Evolutionary conservation across 1,139 yeast genomes (phyloP), one percentile per base, ranked within the genome.

Genomic region (Pichia terricola): DNA sequence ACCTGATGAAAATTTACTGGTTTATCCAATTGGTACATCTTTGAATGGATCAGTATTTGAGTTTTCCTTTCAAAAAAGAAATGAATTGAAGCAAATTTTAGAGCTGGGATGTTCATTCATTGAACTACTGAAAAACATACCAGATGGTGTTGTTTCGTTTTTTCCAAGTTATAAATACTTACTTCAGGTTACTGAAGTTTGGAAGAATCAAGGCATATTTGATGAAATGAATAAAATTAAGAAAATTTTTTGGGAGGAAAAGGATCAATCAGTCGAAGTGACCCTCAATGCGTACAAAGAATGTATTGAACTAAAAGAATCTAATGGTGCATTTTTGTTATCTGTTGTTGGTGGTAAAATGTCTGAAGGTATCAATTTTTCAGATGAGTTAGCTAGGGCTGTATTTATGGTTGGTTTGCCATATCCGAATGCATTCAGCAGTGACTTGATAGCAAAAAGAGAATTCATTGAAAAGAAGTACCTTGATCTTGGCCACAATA

Each of bases 281-380:
- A 65, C 75, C 0, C 62, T 89, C 22, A 50, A 60, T 0, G 72
- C 70, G 2, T 91, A 82, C 55, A 63, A 80, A 1, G 55, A 63
- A 1, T 53, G 62, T 2, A 67, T 70, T 3, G 45, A 46, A 40
- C 34, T 47, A 9, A 45, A 52, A 6, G 28, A 31, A 3, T 28
- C n/a, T 25, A 28, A 42, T 9, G 94, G 94, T 0, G 91, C 94
- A 0, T 55, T 84, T 1, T 62, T 91, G 5, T 69, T 89, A 31
- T 80, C 96, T 0, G 95, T 91, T 0, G 95, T 91, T 16, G 96
- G 96, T 2, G 98, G 97, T 0, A 83, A 83, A 56, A 70, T 91
- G 68, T 86, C 96, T 0, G 98, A 89, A 61, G 98, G 98, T 5
- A 91, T 89, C 42, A 89, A 89, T 58, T 89, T 91, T 59, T 77